Evolutionary conservation across 768 basidiomycete genomes (phyloP).

Genomic region (Suillus variegatus): DNA sequence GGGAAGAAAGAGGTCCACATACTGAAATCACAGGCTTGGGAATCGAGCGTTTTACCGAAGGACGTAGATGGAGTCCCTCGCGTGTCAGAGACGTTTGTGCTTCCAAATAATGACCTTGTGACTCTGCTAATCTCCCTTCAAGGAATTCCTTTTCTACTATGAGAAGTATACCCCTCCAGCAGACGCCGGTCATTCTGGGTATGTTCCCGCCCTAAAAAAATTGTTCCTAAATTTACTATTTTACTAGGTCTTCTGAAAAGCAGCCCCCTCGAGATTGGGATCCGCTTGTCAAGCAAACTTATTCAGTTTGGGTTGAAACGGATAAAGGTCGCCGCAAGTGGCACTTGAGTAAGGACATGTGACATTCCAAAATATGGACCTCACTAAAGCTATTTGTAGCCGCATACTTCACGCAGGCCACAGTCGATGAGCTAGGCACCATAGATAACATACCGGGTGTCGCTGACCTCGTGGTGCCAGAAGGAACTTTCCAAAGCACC

Average conservation of each 20-base stretch:
- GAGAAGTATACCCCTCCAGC: constrained; percentile 62
- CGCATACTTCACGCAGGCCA: constrained; percentile 80
- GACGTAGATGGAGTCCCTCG: constrained; percentile 80
- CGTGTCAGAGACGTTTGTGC: constrained; percentile 74
- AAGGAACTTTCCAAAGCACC: constrained; percentile 70
- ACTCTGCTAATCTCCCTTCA: constrained; percentile 17
- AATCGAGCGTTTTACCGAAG: constrained; percentile 86
- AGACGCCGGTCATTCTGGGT: constrained; percentile 47
- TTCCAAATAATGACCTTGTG: constrained; percentile 10
- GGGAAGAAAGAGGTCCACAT: constrained; percentile 78
- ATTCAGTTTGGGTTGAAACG: constrained; percentile 75
- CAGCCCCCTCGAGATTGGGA: constrained; percentile 64
- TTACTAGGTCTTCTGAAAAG: constrained; percentile 41
- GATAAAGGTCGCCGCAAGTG: constrained; percentile 71
- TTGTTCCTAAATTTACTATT: constrained; percentile 10
- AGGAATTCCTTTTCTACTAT: constrained; percentile 88
- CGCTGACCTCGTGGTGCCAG: constrained; percentile 62
- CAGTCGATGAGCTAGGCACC: constrained; percentile 68
- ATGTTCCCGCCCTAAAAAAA: constrained; percentile 14
- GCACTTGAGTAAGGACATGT: constrained; percentile 68
- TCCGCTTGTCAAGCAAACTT: constrained; percentile 79
- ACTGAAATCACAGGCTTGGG: constrained; percentile 76
- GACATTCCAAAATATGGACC: not conserved
- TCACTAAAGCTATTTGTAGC: constrained; percentile 41
- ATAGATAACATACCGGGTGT: constrained; percentile 68